Conservation (phyloP, 139 green algal genomes). For the Deuterostichococcus epilithicus region DNA sequence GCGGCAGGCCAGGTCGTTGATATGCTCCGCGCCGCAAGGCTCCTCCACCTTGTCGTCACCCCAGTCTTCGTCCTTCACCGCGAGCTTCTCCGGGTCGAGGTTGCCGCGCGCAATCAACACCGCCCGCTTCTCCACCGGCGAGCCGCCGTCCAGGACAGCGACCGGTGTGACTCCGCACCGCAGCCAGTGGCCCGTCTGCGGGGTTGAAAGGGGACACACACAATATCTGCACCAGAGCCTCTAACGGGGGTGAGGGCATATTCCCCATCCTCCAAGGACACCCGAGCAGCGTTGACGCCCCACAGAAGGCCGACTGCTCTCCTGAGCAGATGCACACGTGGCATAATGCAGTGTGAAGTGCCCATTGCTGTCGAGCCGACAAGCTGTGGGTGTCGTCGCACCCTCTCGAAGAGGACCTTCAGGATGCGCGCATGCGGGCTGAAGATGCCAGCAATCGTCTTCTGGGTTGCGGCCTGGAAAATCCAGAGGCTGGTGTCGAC, state of each 20-base stretch:
- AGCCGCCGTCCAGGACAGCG: conserved; percentile 51
- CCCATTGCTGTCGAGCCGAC: no score
- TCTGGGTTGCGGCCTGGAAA: conserved; percentile 47
- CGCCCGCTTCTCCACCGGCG: conserved; percentile 45
- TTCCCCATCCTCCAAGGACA: no score
- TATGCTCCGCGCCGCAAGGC: background rate
- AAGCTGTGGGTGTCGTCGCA: no score
- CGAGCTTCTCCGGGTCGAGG: conserved; percentile 3
- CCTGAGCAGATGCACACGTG: no score
- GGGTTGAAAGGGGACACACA: no score
- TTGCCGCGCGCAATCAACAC: conserved; percentile 32
- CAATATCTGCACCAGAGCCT: no score
- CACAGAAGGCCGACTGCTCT: no score
- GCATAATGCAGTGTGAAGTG: no score
- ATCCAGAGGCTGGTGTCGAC: conserved; percentile 55
- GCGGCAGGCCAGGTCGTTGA: background rate
- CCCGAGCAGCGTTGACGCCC: no score
- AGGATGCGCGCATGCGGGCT: conserved; percentile 22
- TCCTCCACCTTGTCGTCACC: conserved; percentile 7
- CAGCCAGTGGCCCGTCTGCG: conserved; percentile 54
- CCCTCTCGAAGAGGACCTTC: conserved; percentile 56
- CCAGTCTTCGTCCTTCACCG: background rate
- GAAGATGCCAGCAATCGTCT: conserved; percentile 31
- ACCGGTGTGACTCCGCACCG: conserved; percentile 54
- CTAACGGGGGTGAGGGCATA: no score